phyloP scores from a whole-genome alignment of 2,329 filamentous ascomycete species.

The Aotearoamyces nothofagi region DNA sequence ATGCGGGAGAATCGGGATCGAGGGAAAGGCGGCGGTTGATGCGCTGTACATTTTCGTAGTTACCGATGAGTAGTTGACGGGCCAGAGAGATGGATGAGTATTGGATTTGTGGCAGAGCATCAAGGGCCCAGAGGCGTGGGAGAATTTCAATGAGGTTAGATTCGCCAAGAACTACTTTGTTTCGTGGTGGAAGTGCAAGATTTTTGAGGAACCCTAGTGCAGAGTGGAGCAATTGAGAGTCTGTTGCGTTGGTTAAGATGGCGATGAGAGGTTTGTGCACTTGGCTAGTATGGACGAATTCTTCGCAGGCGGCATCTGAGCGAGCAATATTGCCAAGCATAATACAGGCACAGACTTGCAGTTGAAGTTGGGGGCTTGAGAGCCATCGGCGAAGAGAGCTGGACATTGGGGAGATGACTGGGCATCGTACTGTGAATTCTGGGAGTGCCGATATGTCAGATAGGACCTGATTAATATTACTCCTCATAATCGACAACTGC shows the following conservation, averaged over 20 bases:
- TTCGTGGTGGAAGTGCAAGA: conserved; percentile 39
- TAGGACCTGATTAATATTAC: conserved; percentile 32
- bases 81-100: conserved; percentile 43
- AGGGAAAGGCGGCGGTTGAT: conserved; percentile 28
- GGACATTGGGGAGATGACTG: conserved; percentile 27
- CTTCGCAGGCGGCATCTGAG: conserved; percentile 35
- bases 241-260: conserved; percentile 26
- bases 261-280: conserved; percentile 28
- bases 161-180: conserved; percentile 34
- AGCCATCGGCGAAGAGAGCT: conserved; percentile 33
- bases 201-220: conserved; percentile 48
- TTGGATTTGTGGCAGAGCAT: conserved; percentile 39
- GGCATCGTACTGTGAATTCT: conserved; percentile 26
- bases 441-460: conserved; percentile 35
- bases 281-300: conserved; percentile 31
- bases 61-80: conserved; percentile 38
- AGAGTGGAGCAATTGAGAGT: conserved; percentile 39
- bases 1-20: conserved; percentile 20
- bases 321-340: conserved; percentile 46
- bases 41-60: conserved; percentile 32
- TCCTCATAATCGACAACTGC: conserved; percentile 32
- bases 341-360: conserved; percentile 43
- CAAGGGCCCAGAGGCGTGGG: conserved; percentile 37
- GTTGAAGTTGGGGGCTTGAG: conserved; percentile 21
- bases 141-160: conserved; percentile 31